Conservation (phyloP, 352 stramenopile genomes). For the Hyaloperonospora arabidopsidis region DNA sequence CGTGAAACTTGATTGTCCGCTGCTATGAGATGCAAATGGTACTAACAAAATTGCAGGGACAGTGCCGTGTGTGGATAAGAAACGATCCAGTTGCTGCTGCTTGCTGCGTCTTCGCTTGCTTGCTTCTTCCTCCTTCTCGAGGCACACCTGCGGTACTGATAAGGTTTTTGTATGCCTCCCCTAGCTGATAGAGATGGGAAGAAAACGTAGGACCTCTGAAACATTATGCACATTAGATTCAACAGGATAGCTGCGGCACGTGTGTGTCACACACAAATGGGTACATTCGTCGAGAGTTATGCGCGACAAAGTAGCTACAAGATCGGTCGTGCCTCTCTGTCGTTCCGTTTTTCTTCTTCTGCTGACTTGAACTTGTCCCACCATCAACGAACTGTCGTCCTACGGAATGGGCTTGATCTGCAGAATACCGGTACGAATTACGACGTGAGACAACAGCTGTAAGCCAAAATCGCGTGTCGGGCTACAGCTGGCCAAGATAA, state of each 20-base stretch:
- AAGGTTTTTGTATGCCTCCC: conserved; percentile 26
- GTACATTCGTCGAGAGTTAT: background rate
- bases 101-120: conserved; percentile 3
- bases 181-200: conserved; percentile 24
- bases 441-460: conserved; percentile 16
- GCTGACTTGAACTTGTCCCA: conserved; percentile 5
- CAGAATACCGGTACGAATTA: conserved; percentile 9
- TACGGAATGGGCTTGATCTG: conserved; percentile 94
- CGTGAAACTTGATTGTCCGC: too few relatives aligned
- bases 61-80: too few relatives aligned
- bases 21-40: too few relatives aligned
- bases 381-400: conserved; percentile 6
- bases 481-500: conserved; percentile 2
- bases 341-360: conserved; percentile 2
- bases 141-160: conserved; percentile 16
- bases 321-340: background rate
- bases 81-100: background rate
- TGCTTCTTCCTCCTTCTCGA: conserved; percentile 25
- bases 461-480: background rate
- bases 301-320: background rate
- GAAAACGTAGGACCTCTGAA: conserved; percentile 15
- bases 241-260: conserved; percentile 1
- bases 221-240: conserved; percentile 15
- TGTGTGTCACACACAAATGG: background rate
- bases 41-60: too few relatives aligned